Base-by-base conservation (phyloP, 306 rosid species). In the Vicia sativa region DNA sequence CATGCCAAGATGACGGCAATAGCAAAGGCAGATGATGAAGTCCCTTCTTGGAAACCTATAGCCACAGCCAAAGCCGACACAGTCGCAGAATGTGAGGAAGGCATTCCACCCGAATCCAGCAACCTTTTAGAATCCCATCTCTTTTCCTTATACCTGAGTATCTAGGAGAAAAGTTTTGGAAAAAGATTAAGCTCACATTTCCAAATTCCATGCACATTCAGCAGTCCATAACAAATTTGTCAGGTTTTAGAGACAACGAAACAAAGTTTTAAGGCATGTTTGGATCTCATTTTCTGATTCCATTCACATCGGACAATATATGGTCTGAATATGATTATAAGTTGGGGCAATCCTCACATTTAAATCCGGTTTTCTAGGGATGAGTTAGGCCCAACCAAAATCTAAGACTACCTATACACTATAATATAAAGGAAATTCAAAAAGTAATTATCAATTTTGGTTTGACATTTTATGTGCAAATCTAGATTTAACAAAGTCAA, bases 101-200 rank as follows among this genome's bases (percentile, higher is more conserved):
- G 95, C 95, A 93, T 90, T 64, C 95, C 96, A 14, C 97, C 92
- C 18, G 97, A 93, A 83, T 82, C 86, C 74, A 90, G 83, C 90
- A 93, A 77, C 71, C 86, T 80, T 78, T 86, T 83, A 8, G 98
- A 80, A 71, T 92, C 96, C 96, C 98, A 92, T 82, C 91, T 85
- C 85, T 52, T 81, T 65, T 90, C 96, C 86, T 87, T 92, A 65
- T 79, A 87, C 98, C 93, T 92, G 81, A 81, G 49, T 45, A 77
- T 67, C 87, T 68, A 81, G 81, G 74, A 81, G 76, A 74, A 69
- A 69, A 50, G 4, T 59, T 68, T 49, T 37, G 58, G 23, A 71
- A 68, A 77, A 53, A 73, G 64, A 28, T 49, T 77, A 44, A 70
- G 59, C 73, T 66, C 71, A 59, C 52, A 49, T 15, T 70, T 61